Conservation (phyloP, 202 grass and related monocot species). For the Alloteropsis angusta region DNA sequence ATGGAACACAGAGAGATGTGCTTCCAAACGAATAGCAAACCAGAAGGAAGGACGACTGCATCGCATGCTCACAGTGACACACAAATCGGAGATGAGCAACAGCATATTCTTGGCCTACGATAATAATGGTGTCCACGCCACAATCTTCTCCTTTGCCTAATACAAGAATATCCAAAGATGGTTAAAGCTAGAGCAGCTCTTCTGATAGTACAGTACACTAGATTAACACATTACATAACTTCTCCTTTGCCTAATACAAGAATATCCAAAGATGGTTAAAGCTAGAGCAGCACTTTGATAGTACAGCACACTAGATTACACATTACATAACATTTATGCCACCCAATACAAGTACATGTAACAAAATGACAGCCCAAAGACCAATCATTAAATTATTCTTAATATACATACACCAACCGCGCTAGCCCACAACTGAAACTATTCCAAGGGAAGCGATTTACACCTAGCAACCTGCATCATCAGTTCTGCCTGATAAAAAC, state of each 20-base stretch:
- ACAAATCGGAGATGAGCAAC: neutral
- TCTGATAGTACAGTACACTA: neutral
- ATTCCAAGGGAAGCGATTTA: slow-evolving; percentile 38
- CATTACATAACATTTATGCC: slow-evolving; percentile 20
- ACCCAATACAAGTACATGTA: slow-evolving; percentile 30
- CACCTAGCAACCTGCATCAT: slow-evolving; percentile 35
- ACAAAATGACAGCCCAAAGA: slow-evolving; percentile 17
- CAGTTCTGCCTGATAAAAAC: slow-evolving; percentile 28
- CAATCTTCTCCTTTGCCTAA: neutral
- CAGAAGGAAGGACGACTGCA: too few species aligned
- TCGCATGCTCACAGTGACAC: neutral
- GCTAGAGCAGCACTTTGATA: neutral
- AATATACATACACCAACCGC: slow-evolving; percentile 37
- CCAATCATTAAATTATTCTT: slow-evolving; percentile 39
- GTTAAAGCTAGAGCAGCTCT: too few species aligned
- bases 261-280: neutral
- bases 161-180: neutral
- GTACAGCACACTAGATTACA: neutral
- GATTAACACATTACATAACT: too few species aligned
- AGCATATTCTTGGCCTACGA: neutral
- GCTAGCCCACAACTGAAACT: slow-evolving; percentile 24
- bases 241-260: neutral
- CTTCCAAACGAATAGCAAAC: too few species aligned
- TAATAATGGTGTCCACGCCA: neutral
- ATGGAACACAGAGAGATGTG: too few species aligned